phyloP scores from a whole-genome alignment of 2,329 filamentous ascomycete genomes.

The Cladophialophora carrionii region DNA sequence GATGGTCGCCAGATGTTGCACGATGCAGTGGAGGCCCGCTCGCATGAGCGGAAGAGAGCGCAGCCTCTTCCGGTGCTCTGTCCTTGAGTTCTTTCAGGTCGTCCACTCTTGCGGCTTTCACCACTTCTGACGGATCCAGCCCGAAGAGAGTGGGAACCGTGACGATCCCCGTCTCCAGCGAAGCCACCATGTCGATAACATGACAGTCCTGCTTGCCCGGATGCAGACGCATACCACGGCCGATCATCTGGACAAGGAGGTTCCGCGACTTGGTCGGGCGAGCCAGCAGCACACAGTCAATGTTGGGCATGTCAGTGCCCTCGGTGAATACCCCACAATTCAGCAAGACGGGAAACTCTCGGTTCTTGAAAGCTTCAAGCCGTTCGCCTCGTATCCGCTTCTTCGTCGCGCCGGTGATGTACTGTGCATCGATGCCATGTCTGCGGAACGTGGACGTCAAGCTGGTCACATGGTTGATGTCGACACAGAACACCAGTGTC shows the following conservation, averaged over 20 bases:
- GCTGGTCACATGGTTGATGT: constrained; percentile 76
- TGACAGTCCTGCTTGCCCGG: constrained; percentile 85
- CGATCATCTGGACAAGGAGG: constrained; percentile 95
- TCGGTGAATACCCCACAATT: constrained; percentile 98
- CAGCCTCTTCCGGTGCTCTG: constrained; percentile 38
- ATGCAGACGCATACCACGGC: constrained; percentile 83
- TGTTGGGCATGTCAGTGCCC: constrained; percentile 95
- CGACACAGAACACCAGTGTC: constrained; percentile 92
- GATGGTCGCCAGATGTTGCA: constrained; percentile 42
- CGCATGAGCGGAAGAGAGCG: constrained; percentile 1
- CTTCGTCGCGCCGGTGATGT: constrained; percentile 80
- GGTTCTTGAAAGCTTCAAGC: constrained; percentile 73
- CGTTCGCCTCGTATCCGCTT: constrained; percentile 68
- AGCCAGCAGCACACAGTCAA: constrained; percentile 88
- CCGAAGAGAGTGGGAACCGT: constrained; percentile 92
- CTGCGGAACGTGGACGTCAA: constrained; percentile 76
- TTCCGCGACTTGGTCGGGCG: constrained; percentile 92
- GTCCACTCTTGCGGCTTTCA: constrained; percentile 67
- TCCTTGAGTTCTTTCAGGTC: constrained; percentile 60
- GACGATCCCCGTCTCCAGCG: constrained; percentile 78
- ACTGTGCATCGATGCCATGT: constrained; percentile 79
- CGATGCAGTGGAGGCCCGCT: not conserved
- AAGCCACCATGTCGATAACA: constrained; percentile 93
- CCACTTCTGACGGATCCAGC: constrained; percentile 77
- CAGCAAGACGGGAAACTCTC: constrained; percentile 81